Evolutionary conservation across 2,329 filamentous ascomycete species (phyloP), one percentile per base, ranked within the genome.

Genomic region (Falciphora oryzae): DNA sequence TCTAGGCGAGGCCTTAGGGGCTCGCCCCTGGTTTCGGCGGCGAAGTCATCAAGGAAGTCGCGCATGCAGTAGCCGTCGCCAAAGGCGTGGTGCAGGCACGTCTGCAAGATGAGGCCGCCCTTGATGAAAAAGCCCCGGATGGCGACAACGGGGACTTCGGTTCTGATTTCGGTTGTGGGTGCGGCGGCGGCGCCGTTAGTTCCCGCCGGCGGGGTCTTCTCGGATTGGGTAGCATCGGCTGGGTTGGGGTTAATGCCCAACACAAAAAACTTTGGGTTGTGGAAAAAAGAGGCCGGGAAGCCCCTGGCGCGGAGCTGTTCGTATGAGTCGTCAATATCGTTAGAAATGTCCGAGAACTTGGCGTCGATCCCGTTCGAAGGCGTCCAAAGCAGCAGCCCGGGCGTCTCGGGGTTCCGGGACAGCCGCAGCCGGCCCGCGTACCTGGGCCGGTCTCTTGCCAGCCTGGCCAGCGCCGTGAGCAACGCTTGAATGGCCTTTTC

Each of bases 11-110:
- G 53, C 3, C 4, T 11, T 11, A 67, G 27, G 16, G 29, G 6
- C 35, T 68, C 57, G 64, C 71, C 65, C 29, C 73, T 66, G 8
- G 75, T 78, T 66, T 74, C 72, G 3, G 71, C 72, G 4, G 77
- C 74, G 59, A 81, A 75, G 16, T 71, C 72, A 38, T 77, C 72
- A 4, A 81, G 67, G 62, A 81, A 79, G 7, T 75, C 71, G 27
- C 69, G 67, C 27, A 80, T 70, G 27, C 76, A 77, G 35, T 75
- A 73, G 14, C 78, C 79, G 62, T 81, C 79, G 22, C 75, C 76
- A 29, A 80, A 69, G 8, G 77, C 71, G 65, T 81, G 79, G 65
- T 80, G 77, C 59, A 80, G 70, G 65, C 73, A 78, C n/a, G 78
- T 66, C 7, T 71, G 74, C 28, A 81, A 72, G 8, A 80, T 65